Conservation (phyloP, 306 rosid genomes). For the Trifolium pratense region DNA sequence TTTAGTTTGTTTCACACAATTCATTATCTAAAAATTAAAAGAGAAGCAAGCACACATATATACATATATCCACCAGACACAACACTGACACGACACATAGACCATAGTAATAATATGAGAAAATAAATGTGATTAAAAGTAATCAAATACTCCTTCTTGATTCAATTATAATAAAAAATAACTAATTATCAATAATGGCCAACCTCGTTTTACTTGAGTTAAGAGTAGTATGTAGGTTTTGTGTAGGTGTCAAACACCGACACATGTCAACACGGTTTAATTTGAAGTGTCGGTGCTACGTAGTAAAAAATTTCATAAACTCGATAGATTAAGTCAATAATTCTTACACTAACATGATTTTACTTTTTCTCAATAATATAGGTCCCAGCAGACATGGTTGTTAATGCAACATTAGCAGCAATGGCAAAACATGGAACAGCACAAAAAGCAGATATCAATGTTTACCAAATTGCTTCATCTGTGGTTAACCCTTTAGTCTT, state of each 20-base stretch:
- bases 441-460: constrained; percentile 65
- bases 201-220: too few relatives aligned
- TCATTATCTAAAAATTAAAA: too few relatives aligned
- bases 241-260: background rate
- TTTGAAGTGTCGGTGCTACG: background rate
- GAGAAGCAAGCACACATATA: background rate
- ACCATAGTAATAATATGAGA: too few relatives aligned
- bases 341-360: constrained; percentile 11
- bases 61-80: background rate
- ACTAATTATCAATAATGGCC: too few relatives aligned
- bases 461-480: constrained; percentile 92
- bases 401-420: constrained; percentile 89
- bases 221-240: too few relatives aligned
- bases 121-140: too few relatives aligned
- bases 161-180: too few relatives aligned
- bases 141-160: too few relatives aligned
- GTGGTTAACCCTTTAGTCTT: constrained; percentile 76
- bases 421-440: constrained; percentile 80
- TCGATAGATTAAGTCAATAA: background rate
- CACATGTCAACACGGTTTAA: background rate
- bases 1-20: background rate
- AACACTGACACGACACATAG: too few relatives aligned
- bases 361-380: constrained; percentile 37
- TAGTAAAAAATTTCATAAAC: background rate
- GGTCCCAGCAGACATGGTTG: constrained; percentile 99